Evolutionary conservation across 2,329 filamentous ascomycete species (phyloP), one percentile per base, ranked within the genome.

Genomic region (Teratosphaeria pseudoeucalypti): DNA sequence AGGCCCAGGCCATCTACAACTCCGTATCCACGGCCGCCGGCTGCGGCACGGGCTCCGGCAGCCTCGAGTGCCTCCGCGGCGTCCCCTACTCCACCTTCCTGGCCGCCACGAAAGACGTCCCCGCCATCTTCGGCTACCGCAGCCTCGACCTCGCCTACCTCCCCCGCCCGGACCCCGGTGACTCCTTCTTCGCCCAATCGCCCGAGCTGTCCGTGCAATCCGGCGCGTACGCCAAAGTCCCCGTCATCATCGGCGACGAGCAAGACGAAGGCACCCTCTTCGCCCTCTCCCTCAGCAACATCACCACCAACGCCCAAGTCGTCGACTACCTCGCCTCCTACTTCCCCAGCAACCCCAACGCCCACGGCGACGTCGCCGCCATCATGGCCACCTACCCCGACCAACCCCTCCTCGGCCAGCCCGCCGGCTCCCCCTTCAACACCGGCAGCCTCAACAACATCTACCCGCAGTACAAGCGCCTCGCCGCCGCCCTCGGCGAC

Each of bases 231-330:
- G 79, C 83, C 7, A 77, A 78, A 12, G 80, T 86, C 0, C 84
- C 84, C 2, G 80, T 86, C 68, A 86, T 87, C 59, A 81, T 88
- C 47, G 88, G 89, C 52, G 82, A 90, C 68, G 87, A 90, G 72
- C 88, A 92, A 75, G 89, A 92, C 68, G 88, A 92, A 72, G 88
- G 88, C 19, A 90, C 88, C 0, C 72, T 92, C 1, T 90, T 92
- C 69, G 78, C 85, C 5, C 77, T 92, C 37, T 85, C 86, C 71
- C 86, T 89, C 64, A 69, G 73, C 34, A 89, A 91, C 70, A 75
- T 92, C 56, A 88, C 82, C 10, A 86, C 79, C 1, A 83, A 79
- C 0, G 73, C 74, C 1, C 73, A 83, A 6, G 65, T 92, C 0
- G 78, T 84, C 37, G 74, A 79, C 19, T 92, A 92, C 67, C 73